A percentile compares a stretch with the other conserved stretches of the same genome.
These are phyloP conservation scores for Aspergillus kassunensis DNA, from an alignment of 495 filamentous ascomycete species.

Conservation along the genomic window DNA sequence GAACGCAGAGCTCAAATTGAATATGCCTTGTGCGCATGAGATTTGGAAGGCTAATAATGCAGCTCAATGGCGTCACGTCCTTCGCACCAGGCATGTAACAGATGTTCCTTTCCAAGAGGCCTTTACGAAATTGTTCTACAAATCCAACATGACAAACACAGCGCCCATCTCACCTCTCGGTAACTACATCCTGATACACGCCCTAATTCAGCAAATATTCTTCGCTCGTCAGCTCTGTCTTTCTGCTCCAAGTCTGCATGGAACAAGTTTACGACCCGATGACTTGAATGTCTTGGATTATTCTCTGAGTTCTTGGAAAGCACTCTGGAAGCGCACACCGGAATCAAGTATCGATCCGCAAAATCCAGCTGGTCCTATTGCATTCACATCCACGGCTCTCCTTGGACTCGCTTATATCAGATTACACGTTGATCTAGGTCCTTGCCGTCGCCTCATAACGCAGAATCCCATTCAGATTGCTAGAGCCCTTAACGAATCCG, in stretches of 20 bases:
- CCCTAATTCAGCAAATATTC: conserved; percentile 52
- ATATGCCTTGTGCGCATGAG: conserved; percentile 48
- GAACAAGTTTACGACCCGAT: conserved; percentile 43
- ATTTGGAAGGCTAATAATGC: conserved; percentile 49
- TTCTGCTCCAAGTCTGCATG: conserved; percentile 39
- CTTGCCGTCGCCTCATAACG: conserved; percentile 44
- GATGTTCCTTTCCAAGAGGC: conserved; percentile 47
- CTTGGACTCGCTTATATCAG: conserved; percentile 52
- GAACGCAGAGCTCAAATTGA: conserved; percentile 46
- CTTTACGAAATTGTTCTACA: conserved; percentile 44
- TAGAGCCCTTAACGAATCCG: conserved; percentile 34
- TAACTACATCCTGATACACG: conserved; percentile 53
- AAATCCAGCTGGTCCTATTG: conserved; percentile 49
- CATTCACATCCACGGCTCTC: conserved; percentile 53
- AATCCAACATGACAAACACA: conserved; percentile 35
- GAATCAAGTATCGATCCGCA: conserved; percentile 52
- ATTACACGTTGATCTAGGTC: conserved; percentile 45
- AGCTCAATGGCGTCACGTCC: conserved; percentile 41
- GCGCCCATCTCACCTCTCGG: conserved; percentile 50
- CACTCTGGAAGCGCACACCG: conserved; percentile 49
- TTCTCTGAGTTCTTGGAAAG: conserved; percentile 49
- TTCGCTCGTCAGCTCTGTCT: conserved; percentile 47
- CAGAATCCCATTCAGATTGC: conserved; percentile 45
- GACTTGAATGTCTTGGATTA: conserved; percentile 40
- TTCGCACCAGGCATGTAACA: conserved; percentile 32